Evolutionary conservation across 305 asterid genomes (phyloP), one percentile per base, ranked within the genome.

Genomic region (Lippia alba): DNA sequence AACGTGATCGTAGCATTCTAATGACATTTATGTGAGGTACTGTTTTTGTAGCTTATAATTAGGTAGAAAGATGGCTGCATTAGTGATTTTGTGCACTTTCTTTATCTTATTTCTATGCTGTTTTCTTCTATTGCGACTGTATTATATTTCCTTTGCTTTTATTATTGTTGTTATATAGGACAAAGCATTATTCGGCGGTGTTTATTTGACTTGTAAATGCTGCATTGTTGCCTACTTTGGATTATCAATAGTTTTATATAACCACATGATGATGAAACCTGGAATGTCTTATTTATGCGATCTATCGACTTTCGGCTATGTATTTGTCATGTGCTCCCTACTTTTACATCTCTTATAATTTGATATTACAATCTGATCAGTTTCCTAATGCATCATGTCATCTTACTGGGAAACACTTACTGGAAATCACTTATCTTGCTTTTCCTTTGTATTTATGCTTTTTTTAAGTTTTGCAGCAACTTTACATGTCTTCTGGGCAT

Each of bases 291-390:
- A 32, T 5, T 4, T n/a, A 15, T 12, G 54, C 4, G 2, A 15
- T 18, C 34, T 4, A 60, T 59, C 10, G 33, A 39, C 76, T 57
- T 69, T 75, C 40, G 44, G 72, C 79, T 55, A 64, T 58, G 62
- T 32, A 34, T 34, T 54, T n/a, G 45, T 56, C 75, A 70, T 48
- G 71, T 69, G 75, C 17, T 69, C 61, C 51, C 62, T 56, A 50
- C 67, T 12, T 69, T 63, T 57, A 18, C 39, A 40, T 63, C 51
- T 20, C 55, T 50, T 36, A 70, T 36, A 17, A 61, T 49, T 61
- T 55, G 64, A 9, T 55, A 20, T 55, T 19, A 5, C 12, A 3
- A 30, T 19, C 60, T 9, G 9, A 4, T 8, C 12, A 3, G 36
- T 55, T 55, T 16, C 19, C 30, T n/a, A 53, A 53, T 17, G 32